Evolutionary conservation across 2,329 filamentous ascomycete species (phyloP).

Genomic region (Colletotrichum plurivorum): DNA sequence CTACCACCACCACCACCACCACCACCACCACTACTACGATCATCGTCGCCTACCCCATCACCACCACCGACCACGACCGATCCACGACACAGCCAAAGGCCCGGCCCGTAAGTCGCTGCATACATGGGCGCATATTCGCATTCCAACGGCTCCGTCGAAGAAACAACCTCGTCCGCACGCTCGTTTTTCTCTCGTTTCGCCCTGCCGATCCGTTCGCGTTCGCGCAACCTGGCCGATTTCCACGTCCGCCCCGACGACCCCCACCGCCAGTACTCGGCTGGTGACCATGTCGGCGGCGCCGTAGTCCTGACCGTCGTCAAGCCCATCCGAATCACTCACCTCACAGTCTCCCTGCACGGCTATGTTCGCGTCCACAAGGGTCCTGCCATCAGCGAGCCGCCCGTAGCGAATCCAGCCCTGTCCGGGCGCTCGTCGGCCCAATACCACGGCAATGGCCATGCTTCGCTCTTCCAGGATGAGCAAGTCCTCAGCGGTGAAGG

Average conservation of each 20-base stretch:
- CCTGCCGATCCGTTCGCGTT: slow-evolving; percentile 64
- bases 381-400: slow-evolving; percentile 68
- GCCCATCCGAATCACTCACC: slow-evolving; percentile 82
- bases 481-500: slow-evolving; percentile 85
- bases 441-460: slow-evolving; percentile 83
- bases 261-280: slow-evolving; percentile 81
- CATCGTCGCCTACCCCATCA: slow-evolving; percentile 44
- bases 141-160: slow-evolving; percentile 56
- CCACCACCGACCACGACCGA: slow-evolving; percentile 22
- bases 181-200: slow-evolving; percentile 68
- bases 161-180: slow-evolving; percentile 54
- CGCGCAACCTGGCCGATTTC: slow-evolving; percentile 82
- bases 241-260: slow-evolving; percentile 83
- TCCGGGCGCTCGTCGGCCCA: slow-evolving; percentile 57
- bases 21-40: slow-evolving; percentile 35
- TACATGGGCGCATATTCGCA: slow-evolving; percentile 62
- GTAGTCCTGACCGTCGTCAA: slow-evolving; percentile 82
- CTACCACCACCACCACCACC: slow-evolving; percentile 35
- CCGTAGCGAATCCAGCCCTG: slow-evolving; percentile 58
- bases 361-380: slow-evolving; percentile 86
- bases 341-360: slow-evolving; percentile 83
- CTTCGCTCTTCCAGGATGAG: slow-evolving; percentile 88
- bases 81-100: slow-evolving; percentile 38
- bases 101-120: slow-evolving; percentile 47
- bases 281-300: slow-evolving; percentile 80